Conservation (phyloP, 192 early-diverging fungal genomes). For the Umbelopsis isabellina region DNA sequence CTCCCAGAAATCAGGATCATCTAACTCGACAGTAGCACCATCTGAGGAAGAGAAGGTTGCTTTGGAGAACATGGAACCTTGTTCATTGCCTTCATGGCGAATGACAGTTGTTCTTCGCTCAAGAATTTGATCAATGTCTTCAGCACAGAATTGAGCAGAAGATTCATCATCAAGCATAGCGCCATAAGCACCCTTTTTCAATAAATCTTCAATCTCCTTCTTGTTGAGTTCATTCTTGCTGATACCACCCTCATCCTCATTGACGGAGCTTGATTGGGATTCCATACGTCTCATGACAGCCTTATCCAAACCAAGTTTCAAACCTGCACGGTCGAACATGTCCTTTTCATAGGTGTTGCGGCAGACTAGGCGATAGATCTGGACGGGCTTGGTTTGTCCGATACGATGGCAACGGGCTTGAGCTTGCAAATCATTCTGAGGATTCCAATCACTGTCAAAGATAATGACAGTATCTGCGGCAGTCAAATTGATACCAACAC, state of each 20-base stretch:
- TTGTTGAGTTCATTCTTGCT: constrained; percentile 64
- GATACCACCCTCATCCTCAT: constrained; percentile 48
- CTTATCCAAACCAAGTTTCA: constrained; percentile 84
- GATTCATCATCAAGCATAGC: constrained; percentile 85
- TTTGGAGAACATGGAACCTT: constrained; percentile 86
- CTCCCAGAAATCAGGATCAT: constrained; percentile 91
- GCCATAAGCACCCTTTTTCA: constrained; percentile 90
- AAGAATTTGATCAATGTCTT: constrained; percentile 87
- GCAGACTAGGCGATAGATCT: constrained; percentile 75
- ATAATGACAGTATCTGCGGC: constrained; percentile 88
- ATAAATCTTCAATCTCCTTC: constrained; percentile 80
- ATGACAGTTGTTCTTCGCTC: constrained; percentile 79
- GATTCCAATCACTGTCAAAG: constrained; percentile 90
- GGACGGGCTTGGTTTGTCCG: constrained; percentile 86
- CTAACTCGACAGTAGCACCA: constrained; percentile 66
- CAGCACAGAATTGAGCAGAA: constrained; percentile 75
- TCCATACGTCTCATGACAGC: constrained; percentile 79
- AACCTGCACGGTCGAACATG: constrained; percentile 88
- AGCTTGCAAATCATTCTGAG: constrained; percentile 89
- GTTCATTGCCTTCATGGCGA: constrained; percentile 68
- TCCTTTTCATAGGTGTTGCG: constrained; percentile 86
- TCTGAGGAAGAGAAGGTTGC: constrained; percentile 69
- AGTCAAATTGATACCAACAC: constrained; percentile 88
- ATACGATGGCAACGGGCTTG: constrained; percentile 84
- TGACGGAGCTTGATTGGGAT: constrained; percentile 45